Evolutionary conservation across 768 basidiomycete species (phyloP).

Genomic region (Mycena alexandri): DNA sequence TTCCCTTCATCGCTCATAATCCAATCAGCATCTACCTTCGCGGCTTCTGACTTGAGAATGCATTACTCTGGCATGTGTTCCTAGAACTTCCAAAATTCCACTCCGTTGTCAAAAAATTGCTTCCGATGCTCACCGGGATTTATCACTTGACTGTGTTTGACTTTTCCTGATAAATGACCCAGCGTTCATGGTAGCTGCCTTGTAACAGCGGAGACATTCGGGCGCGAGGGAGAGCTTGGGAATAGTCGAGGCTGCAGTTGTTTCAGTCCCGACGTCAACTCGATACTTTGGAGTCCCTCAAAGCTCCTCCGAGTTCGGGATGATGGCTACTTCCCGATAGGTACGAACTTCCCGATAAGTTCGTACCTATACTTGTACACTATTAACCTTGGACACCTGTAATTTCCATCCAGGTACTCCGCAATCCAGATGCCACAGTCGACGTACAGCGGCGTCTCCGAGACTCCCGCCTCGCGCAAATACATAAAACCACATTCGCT

Average conservation of each 20-base stretch:
- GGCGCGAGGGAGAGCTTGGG: slow-evolving; percentile 8
- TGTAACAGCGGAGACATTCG: background rate
- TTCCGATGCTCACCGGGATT: background rate
- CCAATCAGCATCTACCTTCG: background rate
- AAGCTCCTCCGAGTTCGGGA: no score
- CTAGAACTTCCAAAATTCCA: slow-evolving; percentile 2
- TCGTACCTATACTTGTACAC: background rate
- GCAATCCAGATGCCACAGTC: no score
- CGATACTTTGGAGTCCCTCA: no score
- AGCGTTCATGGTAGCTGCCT: background rate
- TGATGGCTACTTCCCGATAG: no score
- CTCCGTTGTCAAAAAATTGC: no score
- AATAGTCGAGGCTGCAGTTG: background rate
- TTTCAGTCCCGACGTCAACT: background rate
- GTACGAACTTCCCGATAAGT: no score
- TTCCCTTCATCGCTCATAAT: background rate
- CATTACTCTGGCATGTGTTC: background rate
- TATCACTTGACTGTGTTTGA: slow-evolving; percentile 3
- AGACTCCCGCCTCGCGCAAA: background rate
- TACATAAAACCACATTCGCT: background rate
- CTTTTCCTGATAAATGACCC: slow-evolving; percentile 8
- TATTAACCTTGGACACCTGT: no score
- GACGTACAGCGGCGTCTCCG: background rate
- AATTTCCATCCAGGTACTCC: no score
- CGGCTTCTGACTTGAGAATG: background rate